These are phyloP conservation scores for Escovopsis sp. DNA, from an alignment of 2,329 filamentous ascomycete genomes.

Conservation along the genomic window DNA sequence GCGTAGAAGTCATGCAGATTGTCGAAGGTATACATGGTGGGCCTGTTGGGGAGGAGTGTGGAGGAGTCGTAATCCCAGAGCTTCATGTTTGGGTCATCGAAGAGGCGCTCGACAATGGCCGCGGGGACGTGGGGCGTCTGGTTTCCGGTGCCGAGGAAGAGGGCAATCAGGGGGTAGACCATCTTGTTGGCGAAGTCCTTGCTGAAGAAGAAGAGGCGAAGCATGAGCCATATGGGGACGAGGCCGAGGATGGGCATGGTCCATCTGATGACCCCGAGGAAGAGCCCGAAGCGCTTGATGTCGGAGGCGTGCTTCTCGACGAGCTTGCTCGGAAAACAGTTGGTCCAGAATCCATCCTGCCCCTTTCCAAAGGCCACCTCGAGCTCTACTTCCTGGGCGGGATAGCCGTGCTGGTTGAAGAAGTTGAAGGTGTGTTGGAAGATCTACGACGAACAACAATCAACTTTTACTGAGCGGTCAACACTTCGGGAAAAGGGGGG, in stretches of 20 bases:
- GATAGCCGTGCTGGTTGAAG: conserved; percentile 41
- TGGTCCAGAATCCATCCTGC: conserved; percentile 46
- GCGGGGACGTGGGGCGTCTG: conserved; percentile 57
- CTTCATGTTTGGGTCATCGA: conserved; percentile 42
- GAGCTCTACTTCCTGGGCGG: conserved; percentile 42
- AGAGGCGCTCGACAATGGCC: conserved; percentile 49
- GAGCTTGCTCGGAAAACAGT: conserved; percentile 46
- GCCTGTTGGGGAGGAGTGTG: conserved; percentile 41
- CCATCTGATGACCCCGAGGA: conserved; percentile 43
- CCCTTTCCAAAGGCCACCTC: conserved; percentile 51
- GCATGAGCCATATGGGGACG: conserved; percentile 47
- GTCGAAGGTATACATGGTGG: conserved; percentile 52
- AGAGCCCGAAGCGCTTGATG: conserved; percentile 38
- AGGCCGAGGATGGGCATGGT: conserved; percentile 46
- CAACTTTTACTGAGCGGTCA: not conserved
- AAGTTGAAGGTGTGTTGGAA: conserved; percentile 55
- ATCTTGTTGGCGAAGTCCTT: conserved; percentile 58
- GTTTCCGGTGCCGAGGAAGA: conserved; percentile 64
- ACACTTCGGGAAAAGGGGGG: not conserved
- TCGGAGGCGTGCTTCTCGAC: conserved; percentile 40
- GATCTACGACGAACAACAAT: conserved; percentile 28
- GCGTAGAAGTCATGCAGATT: conserved; percentile 47
- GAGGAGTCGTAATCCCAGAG: conserved; percentile 44
- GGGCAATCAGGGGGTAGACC: conserved; percentile 54
- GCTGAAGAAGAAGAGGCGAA: conserved; percentile 54